Evolutionary conservation across 2,329 filamentous ascomycete genomes (phyloP), one percentile per base, ranked within the genome.

Genomic region (Hypoxylon sp.): DNA sequence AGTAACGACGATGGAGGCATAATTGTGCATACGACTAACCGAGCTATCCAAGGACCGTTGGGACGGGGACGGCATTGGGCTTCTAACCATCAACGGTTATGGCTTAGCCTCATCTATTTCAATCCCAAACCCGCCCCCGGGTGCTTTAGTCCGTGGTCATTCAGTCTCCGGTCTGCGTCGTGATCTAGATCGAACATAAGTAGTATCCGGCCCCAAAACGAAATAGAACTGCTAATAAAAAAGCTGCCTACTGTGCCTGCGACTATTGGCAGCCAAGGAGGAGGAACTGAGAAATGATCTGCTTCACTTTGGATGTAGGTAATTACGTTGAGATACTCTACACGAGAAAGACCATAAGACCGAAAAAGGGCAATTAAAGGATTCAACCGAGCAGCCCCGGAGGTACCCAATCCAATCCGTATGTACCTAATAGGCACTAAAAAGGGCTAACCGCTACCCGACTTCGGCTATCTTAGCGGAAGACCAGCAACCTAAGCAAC

Each of bases 71-170:
- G 52, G 52, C 38, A 55, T 57, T 57, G 32, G 18, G 56, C 26
- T 57, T 50, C 32, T 11, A 32, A 51, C 56, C 49, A 56, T 51
- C 28, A 20, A 45, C n/a, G 24, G 28, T 52, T 52, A 11, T 11
- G 30, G 51, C 4, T 55, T 67, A 55, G 52, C 52, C 48, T 61
- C 9, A 30, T 67, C 18, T 61, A 57, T 64, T 54, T 61, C 33
- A 40, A 64, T 61, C 52, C 61, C 57, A 67, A 64, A 61, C 64
- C 40, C n/a, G 38, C 50, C 24, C 40, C 36, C 24, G 2, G n/a
- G 24, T 42, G 50, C 26, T 52, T 52, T 16, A 33, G 32, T 33
- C 44, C 22, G 20, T 30, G 26, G 16, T 33, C 30, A 12, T 33
- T 14, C 30, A 12, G 30, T 33, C 30, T 33, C 9, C 30, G 12